Conservation (phyloP, 768 basidiomycete genomes). For the Termitomyces sp. region DNA sequence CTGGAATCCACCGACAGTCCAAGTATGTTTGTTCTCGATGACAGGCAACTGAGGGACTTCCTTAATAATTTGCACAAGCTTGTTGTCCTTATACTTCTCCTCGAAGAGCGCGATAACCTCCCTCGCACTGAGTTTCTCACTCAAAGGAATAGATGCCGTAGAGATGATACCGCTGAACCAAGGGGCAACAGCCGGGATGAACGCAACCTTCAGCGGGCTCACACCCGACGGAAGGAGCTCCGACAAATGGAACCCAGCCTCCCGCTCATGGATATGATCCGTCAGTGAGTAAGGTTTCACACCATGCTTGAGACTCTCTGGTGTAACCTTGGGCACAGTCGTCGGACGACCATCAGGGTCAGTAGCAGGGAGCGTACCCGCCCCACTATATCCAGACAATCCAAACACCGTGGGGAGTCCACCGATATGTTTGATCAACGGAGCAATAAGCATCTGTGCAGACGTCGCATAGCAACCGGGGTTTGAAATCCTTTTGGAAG, state of each 20-base stretch:
- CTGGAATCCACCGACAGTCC: constrained; percentile 90
- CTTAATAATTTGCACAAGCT: constrained; percentile 60
- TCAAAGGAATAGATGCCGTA: constrained; percentile 78
- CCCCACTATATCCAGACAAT: constrained; percentile 92
- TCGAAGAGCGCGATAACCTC: constrained; percentile 73
- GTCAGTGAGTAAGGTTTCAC: constrained; percentile 87
- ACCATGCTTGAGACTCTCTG: constrained; percentile 68
- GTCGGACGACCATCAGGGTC: constrained; percentile 64
- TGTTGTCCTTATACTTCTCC: constrained; percentile 70
- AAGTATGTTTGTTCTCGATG: constrained; percentile 80
- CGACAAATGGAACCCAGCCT: constrained; percentile 82
- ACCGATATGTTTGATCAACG: constrained; percentile 67
- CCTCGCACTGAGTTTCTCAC: constrained; percentile 54
- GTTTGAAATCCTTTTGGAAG: constrained; percentile 86
- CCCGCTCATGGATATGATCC: constrained; percentile 98
- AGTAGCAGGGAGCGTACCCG: constrained; percentile 74
- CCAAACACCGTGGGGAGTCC: constrained; percentile 84
- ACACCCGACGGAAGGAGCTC: constrained; percentile 36
- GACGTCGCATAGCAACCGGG: constrained; percentile 98
- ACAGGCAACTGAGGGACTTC: constrained; percentile 71
- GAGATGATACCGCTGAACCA: constrained; percentile 98
- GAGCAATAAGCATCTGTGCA: constrained; percentile 86
- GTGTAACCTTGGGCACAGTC: constrained; percentile 76
- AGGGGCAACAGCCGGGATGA: constrained; percentile 81
- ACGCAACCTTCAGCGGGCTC: constrained; percentile 56